Base-by-base conservation (phyloP, 1,284 basidiomycete genomes). In the Taiwanofungus camphoratus region DNA sequence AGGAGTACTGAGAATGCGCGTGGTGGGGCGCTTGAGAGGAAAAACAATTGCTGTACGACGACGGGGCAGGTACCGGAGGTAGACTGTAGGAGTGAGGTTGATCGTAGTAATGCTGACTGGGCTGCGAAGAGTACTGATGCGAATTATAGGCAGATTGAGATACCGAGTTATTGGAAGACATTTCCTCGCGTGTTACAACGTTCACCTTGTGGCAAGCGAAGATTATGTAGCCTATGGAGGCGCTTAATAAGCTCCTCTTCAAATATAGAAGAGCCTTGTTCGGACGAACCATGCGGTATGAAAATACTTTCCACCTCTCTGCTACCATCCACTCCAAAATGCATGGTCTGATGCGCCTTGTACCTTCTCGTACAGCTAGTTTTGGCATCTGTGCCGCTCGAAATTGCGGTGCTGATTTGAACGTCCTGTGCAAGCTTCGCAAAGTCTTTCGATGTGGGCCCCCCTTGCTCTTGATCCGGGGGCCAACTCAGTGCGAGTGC, bases 351-450 rank as follows among this genome's bases (percentile, higher is more conserved):
- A 54, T 79, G 77, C 35, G 88, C 86, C 59, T 89, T 85, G 70
- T 89, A 96, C 48, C 95, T 76, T 55, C 90, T 79, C 46, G 93
- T 97, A 63, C 94, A 99, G 66, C 84, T 93, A 36, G 94, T 97
- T 65, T 87, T 87, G 32, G 87, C 82, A 57, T 86, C 82, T 51
- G 74, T 81, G 55, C 71, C 69, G 60, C 71, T 64, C 46, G 70
- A 58, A 60, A 55, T 56, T 33, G 61, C 62, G 63, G 67, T 65
- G 56, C 73, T 70, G 59, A 90, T 80, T 56, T 86, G 76, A 20
- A 94, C 86, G 42, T 84, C 82, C 45, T 83, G 79, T 38, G 88
- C 89, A 41, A 96, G 74, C 53, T 77, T 78, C 39, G 86, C 83
- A 58, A 92, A 91, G 57, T 93, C 90, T 45, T 80, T 78, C n/a